Evolutionary conservation across 129 eudicot species (phyloP).

Genomic region (Heracleum sosnowskyi): DNA sequence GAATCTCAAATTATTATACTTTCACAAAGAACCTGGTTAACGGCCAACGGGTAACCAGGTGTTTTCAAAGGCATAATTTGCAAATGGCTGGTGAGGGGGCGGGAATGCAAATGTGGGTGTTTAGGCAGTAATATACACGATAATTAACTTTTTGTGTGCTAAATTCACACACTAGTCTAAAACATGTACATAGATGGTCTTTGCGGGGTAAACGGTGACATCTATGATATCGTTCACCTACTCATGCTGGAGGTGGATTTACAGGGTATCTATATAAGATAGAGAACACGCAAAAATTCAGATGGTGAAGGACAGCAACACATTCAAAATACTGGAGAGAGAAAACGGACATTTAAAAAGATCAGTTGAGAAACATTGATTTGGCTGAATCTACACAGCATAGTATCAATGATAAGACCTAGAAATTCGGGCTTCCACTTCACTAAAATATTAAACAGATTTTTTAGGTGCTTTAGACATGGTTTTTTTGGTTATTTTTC

Average conservation of each 20-base stretch:
- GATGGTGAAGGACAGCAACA: too few species aligned
- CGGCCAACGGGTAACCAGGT: too few species aligned
- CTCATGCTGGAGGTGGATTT: background rate
- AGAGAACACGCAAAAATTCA: background rate
- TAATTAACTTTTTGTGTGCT: background rate
- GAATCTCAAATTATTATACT: too few species aligned
- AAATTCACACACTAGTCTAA: too few species aligned
- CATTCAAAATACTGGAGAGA: background rate
- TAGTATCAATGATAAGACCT: background rate
- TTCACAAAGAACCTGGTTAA: too few species aligned
- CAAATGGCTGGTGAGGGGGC: too few species aligned
- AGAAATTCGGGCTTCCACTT: background rate
- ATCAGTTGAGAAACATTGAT: background rate
- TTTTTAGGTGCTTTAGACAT: background rate
- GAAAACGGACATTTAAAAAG: background rate
- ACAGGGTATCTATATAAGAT: background rate
- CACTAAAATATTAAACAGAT: background rate
- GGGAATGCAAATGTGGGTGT: too few species aligned
- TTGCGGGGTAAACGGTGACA: background rate
- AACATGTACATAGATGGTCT: background rate
- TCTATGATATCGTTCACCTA: background rate
- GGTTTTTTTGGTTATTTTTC: conserved; percentile 1
- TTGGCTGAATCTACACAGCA: background rate
- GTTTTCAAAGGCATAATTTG: too few species aligned
- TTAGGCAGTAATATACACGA: too few species aligned